A percentile compares a stretch with the other conserved stretches of the same genome.
phyloP scores from a whole-genome alignment of 495 filamentous ascomycete species.

The Aspergillus taichungensis region DNA sequence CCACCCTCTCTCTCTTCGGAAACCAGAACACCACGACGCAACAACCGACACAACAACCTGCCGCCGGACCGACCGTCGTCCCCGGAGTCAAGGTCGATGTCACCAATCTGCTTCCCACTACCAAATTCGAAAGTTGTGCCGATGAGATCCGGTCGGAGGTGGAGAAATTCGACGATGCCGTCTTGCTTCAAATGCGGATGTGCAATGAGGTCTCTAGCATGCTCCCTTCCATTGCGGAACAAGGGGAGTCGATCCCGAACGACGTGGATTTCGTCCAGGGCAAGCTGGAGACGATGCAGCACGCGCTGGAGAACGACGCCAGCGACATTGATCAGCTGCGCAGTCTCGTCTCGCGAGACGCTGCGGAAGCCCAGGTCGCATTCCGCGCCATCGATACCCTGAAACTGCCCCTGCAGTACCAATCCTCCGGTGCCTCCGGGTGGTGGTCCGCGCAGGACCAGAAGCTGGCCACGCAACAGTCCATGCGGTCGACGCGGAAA shows the following conservation, averaged over 20 bases:
- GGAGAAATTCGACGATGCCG: constrained; percentile 61
- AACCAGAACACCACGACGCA: constrained; percentile 25
- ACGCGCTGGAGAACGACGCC: constrained; percentile 63
- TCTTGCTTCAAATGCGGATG: constrained; percentile 58
- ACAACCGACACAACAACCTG: constrained; percentile 39
- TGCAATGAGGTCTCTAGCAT: constrained; percentile 37
- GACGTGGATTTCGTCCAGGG: constrained; percentile 67
- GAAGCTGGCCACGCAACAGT: constrained; percentile 31
- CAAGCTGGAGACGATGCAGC: constrained; percentile 65
- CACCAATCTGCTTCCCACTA: constrained; percentile 69
- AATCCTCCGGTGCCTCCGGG: constrained; percentile 34
- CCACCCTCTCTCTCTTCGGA: constrained; percentile 33
- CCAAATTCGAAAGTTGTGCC: constrained; percentile 80
- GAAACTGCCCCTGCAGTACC: constrained; percentile 66
- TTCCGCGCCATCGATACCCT: constrained; percentile 71
- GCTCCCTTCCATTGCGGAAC: constrained; percentile 51
- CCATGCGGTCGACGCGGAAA: constrained; percentile 33
- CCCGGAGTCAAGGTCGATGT: constrained; percentile 71
- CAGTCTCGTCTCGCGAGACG: constrained; percentile 54
- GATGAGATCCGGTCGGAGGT: constrained; percentile 74
- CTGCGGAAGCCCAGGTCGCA: constrained; percentile 59
- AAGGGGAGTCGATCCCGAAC: constrained; percentile 55
- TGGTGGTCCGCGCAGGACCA: constrained; percentile 42
- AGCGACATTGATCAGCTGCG: constrained; percentile 59
- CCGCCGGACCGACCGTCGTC: constrained; percentile 34